phyloP scores from a whole-genome alignment of 495 filamentous ascomycete species.

The Neurospora sp. region DNA sequence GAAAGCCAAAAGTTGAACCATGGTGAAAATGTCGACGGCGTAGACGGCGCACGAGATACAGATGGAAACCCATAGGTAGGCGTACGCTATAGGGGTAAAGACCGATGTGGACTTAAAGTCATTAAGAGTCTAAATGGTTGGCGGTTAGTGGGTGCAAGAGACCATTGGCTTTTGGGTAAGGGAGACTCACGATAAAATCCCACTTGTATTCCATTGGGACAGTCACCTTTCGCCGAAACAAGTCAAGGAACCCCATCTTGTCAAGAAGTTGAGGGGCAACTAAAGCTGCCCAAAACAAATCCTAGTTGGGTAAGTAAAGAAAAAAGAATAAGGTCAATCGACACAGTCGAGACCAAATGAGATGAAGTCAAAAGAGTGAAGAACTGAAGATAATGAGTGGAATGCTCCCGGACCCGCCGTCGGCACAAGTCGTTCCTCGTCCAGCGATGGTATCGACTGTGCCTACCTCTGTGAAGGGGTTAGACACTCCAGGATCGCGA shows the following conservation, averaged over 20 bases:
- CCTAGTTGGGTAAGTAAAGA: slow-evolving; percentile 12
- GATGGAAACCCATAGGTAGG: slow-evolving; percentile 69
- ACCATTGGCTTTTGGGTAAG: slow-evolving; percentile 2
- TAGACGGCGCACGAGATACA: slow-evolving; percentile 77
- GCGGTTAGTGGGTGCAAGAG: neutral
- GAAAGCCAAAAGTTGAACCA: slow-evolving; percentile 80
- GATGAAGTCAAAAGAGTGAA: slow-evolving; percentile 4
- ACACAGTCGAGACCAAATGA: neutral
- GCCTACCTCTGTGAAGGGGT: slow-evolving; percentile 22
- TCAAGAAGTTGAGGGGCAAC: slow-evolving; percentile 15
- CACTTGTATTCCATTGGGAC: slow-evolving; percentile 79
- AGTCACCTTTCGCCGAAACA: slow-evolving; percentile 54
- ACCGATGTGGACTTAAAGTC: slow-evolving; percentile 81
- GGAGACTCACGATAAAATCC: slow-evolving; percentile 73
- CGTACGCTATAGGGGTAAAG: slow-evolving; percentile 69
- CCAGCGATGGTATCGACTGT: slow-evolving; percentile 46
- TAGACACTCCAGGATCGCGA: slow-evolving; percentile 5
- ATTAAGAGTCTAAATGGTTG: slow-evolving; percentile 63
- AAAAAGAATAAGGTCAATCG: slow-evolving; percentile 10
- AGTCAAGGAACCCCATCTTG: slow-evolving; percentile 66
- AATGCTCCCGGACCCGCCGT: slow-evolving; percentile 28
- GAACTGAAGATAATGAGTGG: slow-evolving; percentile 3
- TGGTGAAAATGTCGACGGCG: slow-evolving; percentile 83
- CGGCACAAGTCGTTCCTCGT: slow-evolving; percentile 39
- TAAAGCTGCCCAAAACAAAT: slow-evolving; percentile 21